Evolutionary conservation across 805 yeast species (phyloP).

Genomic region (Kodamaea nitidulidarum): DNA sequence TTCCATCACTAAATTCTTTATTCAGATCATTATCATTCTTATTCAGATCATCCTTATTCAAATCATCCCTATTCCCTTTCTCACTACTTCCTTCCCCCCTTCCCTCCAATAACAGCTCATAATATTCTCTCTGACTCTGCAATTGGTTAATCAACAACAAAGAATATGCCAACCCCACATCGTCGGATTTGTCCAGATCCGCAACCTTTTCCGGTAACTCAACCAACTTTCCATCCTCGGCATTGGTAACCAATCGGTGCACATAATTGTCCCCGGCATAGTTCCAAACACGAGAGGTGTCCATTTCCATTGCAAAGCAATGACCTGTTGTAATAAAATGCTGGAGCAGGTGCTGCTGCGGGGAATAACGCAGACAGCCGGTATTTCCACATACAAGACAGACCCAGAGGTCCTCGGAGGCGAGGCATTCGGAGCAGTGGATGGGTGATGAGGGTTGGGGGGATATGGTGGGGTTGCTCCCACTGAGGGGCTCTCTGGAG

Average conservation of each 20-base stretch:
- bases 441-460: too few relatives aligned
- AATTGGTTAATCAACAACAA: slow-evolving; percentile 73
- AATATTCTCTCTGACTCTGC: slow-evolving; percentile 81
- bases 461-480: too few relatives aligned
- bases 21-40: background rate
- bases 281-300: slow-evolving; percentile 89
- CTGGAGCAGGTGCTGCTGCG: slow-evolving; percentile 77
- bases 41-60: background rate
- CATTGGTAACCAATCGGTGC: slow-evolving; percentile 79
- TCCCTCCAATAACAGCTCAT: slow-evolving; percentile 46
- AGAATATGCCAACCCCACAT: slow-evolving; percentile 72
- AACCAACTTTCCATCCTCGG: slow-evolving; percentile 83
- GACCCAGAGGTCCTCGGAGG: slow-evolving; percentile 70
- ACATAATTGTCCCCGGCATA: slow-evolving; percentile 89
- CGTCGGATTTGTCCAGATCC: slow-evolving; percentile 42
- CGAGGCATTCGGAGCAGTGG: slow-evolving; percentile 40
- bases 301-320: slow-evolving; percentile 86
- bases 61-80: background rate
- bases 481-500: too few relatives aligned
- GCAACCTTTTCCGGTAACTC: slow-evolving; percentile 50
- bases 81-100: background rate
- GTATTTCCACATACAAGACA: slow-evolving; percentile 86
- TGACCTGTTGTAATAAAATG: slow-evolving; percentile 78
- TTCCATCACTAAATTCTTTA: too few relatives aligned
- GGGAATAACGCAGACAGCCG: slow-evolving; percentile 85